Conservation (phyloP, 2,329 filamentous ascomycete genomes). For the Boeremia exigua region DNA sequence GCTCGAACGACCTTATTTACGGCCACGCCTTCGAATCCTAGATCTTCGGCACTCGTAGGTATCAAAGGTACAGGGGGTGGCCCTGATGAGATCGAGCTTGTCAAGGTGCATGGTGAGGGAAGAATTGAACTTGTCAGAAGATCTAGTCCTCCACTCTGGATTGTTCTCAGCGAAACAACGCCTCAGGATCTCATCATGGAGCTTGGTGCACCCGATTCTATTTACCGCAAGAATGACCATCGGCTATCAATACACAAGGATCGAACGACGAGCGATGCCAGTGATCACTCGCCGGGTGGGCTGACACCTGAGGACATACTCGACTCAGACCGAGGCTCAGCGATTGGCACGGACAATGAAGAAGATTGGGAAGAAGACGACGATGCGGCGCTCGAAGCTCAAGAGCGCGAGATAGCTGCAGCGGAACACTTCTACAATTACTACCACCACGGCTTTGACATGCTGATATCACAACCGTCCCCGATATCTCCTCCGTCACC, state of each 20-base stretch:
- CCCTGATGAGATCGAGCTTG: conserved; percentile 86
- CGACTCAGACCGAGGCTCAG: conserved; percentile 44
- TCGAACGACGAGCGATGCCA: conserved; percentile 44
- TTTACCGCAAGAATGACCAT: conserved; percentile 89
- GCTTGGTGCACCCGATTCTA: conserved; percentile 89
- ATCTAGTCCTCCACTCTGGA: conserved; percentile 69
- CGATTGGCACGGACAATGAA: conserved; percentile 46
- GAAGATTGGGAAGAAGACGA: conserved; percentile 56
- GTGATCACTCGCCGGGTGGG: conserved; percentile 39
- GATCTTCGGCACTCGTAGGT: conserved; percentile 68
- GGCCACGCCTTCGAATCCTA: conserved; percentile 73
- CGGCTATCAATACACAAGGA: conserved; percentile 79
- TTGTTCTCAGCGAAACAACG: conserved; percentile 83
- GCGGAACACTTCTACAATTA: conserved; percentile 92
- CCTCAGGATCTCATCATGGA: conserved; percentile 91
- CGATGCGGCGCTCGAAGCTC: conserved; percentile 60
- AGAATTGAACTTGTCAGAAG: conserved; percentile 78
- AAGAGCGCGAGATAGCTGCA: conserved; percentile 64
- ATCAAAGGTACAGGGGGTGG: conserved; percentile 77
- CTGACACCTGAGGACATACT: conserved; percentile 39
- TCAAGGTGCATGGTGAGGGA: conserved; percentile 79
- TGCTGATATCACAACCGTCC: conserved; percentile 82
- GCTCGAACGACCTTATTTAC: conserved; percentile 79
- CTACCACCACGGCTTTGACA: conserved; percentile 92
- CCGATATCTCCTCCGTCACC: conserved; percentile 55